Conservation (phyloP, 2,329 filamentous ascomycete species). For the Annulohypoxylon truncatum region DNA sequence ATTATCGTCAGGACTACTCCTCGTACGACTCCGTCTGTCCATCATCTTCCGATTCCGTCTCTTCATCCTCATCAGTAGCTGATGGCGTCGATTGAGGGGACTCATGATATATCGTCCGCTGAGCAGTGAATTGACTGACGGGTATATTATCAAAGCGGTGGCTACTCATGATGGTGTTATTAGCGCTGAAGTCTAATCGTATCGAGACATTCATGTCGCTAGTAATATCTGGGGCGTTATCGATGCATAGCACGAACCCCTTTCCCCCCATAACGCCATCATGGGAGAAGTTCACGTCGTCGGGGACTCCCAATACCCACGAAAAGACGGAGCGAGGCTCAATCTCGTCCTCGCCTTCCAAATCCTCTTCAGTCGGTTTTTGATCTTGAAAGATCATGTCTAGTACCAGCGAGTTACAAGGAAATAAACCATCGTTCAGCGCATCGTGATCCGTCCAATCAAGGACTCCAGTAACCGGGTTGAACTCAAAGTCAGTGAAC, state of each 20-base stretch:
- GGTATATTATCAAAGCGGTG: neutral
- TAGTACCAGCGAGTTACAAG: neutral
- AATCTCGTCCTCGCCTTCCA: neutral
- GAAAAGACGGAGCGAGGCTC: neutral
- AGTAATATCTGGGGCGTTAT: neutral
- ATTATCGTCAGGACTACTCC: neutral
- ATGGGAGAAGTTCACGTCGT: neutral
- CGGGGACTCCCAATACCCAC: neutral
- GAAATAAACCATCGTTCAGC: neutral
- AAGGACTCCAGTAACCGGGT: neutral
- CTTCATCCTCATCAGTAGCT: no score
- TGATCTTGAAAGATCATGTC: neutral
- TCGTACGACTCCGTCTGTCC: neutral
- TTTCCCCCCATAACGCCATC: neutral
- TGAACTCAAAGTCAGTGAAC: neutral
- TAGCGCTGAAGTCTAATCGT: neutral
- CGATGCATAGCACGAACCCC: neutral
- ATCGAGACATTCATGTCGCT: neutral
- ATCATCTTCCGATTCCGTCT: no score
- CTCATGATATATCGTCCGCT: no score
- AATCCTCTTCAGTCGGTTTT: neutral
- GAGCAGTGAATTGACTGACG: no score
- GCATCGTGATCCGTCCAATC: slow-evolving; percentile 1
- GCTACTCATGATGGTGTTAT: neutral
- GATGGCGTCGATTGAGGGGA: no score